Evolutionary conservation across 345 rosid species (phyloP), one percentile per base, ranked within the genome.

Genomic region (Microcos paniculata): DNA sequence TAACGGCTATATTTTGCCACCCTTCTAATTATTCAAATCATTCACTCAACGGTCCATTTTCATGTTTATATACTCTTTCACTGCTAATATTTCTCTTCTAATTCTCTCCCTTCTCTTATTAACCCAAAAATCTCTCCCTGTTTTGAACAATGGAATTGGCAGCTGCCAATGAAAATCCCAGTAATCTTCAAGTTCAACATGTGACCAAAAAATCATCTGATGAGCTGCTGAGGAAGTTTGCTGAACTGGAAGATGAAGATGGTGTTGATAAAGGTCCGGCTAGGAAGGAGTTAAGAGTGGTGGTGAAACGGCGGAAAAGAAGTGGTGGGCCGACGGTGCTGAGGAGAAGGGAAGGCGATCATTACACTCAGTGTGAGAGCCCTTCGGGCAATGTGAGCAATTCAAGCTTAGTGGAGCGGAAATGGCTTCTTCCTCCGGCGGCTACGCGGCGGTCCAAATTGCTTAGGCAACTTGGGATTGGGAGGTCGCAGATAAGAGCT

Each of bases 161-260:
- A n/a, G 69, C 38, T 79, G 67, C 64, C n/a, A 46, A 72, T 9
- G 72, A 67, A n/a, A 6, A 9, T 35, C 45, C 78, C 57, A 66
- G 71, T 4, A 70, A 74, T 8, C 87, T 86, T 83, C 94, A 92
- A 13, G 90, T 88, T 82, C 94, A 92, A 26, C 92, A 87, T 13
- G 93, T 95, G 1, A 89, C 78, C 80, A 85, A 87, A 78, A 95
- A 86, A 62, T 90, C 96, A 12, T 95, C 98, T 0, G 97, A 93
- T 52, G 96, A 90, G 82, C 71, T 96, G 79, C 94, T 93, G n/a
- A 82, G 90, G 43, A 96, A 96, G 69, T 96, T 96, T 71, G 86
- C 97, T 0, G 92, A 89, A 31, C 14, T 68, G 24, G 78, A 66
- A 1, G 84, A 83, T 4, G 89, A 78, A 4, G 84, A 67, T 0